These are phyloP conservation scores for Adansonia digitata DNA, from an alignment of 345 rosid species.

Conservation along the genomic window DNA sequence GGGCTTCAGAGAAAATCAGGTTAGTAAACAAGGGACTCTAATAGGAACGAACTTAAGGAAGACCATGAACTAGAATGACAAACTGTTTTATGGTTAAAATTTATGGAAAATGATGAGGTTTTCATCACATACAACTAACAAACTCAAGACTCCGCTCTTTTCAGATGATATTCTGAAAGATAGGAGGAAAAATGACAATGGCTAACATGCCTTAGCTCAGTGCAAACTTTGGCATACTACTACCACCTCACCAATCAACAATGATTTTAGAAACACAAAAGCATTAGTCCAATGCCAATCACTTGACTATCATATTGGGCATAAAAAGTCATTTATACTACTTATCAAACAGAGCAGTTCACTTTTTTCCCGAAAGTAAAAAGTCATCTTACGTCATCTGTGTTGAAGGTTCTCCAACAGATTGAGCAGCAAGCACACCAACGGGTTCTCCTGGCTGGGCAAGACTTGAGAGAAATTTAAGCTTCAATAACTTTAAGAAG, in stretches of 20 bases:
- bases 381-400: slow-evolving; percentile 86
- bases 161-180: neutral
- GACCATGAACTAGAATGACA: neutral
- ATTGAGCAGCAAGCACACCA: slow-evolving; percentile 96
- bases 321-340: neutral
- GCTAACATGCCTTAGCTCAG: neutral
- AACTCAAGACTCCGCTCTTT: neutral
- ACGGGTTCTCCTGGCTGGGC: slow-evolving; percentile 99
- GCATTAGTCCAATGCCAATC: neutral
- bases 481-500: slow-evolving; percentile 55
- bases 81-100: neutral
- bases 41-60: neutral
- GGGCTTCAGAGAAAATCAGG: neutral
- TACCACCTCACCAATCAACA: neutral
- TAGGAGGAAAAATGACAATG: neutral
- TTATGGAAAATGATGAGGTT: neutral
- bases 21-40: neutral
- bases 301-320: neutral
- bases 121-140: neutral
- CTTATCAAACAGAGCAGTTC: neutral
- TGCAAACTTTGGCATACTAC: neutral
- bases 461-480: slow-evolving; percentile 73
- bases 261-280: neutral
- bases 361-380: slow-evolving; percentile 5
- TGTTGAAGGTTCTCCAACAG: slow-evolving; percentile 99